Evolutionary conservation across 192 early-diverging fungal species (phyloP).

Genomic region (Backusella macrospora): DNA sequence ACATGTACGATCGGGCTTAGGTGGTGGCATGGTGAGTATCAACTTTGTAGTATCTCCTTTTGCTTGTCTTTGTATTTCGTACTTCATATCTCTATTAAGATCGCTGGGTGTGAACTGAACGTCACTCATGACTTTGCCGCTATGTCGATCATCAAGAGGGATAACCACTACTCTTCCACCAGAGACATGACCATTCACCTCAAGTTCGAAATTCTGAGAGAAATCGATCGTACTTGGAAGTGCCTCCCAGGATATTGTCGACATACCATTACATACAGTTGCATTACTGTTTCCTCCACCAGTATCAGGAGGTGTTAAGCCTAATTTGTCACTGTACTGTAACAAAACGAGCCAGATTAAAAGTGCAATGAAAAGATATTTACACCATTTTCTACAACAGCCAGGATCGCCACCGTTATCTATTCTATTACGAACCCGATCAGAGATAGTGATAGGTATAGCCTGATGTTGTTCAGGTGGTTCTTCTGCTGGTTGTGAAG

Average conservation of each 20-base stretch:
- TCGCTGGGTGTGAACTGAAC: slow-evolving; percentile 1
- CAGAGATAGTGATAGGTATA: background rate
- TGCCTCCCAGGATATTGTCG: slow-evolving; percentile 1
- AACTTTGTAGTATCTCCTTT: background rate
- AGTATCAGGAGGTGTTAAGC: background rate
- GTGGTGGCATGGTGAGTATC: background rate
- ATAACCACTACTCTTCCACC: background rate
- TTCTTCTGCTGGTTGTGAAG: background rate
- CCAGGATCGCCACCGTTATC: slow-evolving; percentile 1
- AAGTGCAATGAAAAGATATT: background rate
- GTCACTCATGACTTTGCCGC: background rate
- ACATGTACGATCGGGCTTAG: background rate
- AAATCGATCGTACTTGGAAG: slow-evolving; percentile 12
- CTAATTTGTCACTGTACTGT: slow-evolving; percentile 2
- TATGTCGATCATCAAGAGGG: background rate
- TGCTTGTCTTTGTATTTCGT: background rate
- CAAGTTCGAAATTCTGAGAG: background rate
- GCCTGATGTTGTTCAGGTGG: background rate
- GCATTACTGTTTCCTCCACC: background rate
- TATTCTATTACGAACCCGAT: background rate
- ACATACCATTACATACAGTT: background rate
- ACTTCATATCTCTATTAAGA: slow-evolving; percentile 1
- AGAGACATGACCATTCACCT: background rate
- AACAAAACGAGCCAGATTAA: slow-evolving; percentile 19
- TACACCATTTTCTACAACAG: slow-evolving; percentile 17